These are phyloP conservation scores for Penicillium sp. DNA, from an alignment of 2,329 filamentous ascomycete genomes.

Conservation along the genomic window DNA sequence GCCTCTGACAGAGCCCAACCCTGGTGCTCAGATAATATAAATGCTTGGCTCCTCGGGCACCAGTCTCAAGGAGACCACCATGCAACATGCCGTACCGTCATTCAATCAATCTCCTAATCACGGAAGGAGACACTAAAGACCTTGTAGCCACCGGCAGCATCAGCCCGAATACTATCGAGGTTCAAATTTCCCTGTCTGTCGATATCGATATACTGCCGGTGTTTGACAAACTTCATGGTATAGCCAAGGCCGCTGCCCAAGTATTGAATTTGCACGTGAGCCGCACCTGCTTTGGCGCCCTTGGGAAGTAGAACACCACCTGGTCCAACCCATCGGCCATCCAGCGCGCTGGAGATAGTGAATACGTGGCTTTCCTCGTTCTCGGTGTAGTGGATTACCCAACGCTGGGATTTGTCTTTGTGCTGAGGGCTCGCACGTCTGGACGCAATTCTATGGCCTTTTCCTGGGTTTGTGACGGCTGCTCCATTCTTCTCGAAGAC, in stretches of 20 bases:
- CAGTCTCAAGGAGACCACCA: neutral
- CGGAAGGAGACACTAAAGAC: conserved; percentile 38
- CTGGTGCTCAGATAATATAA: neutral
- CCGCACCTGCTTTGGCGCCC: conserved; percentile 19
- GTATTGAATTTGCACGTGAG: conserved; percentile 35
- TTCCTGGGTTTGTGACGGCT: conserved; percentile 42
- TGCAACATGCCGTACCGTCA: neutral
- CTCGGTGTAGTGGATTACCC: conserved; percentile 49
- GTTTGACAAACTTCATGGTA: conserved; percentile 29
- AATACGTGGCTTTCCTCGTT: conserved; percentile 38
- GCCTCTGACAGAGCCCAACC: neutral
- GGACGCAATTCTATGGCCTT: conserved; percentile 14
- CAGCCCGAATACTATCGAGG: neutral
- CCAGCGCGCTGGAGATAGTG: conserved; percentile 43
- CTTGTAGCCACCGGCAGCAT: conserved; percentile 21
- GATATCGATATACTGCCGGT: conserved; percentile 23
- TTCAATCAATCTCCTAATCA: conserved; percentile 7
- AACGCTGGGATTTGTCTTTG: conserved; percentile 47
- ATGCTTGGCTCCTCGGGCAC: neutral
- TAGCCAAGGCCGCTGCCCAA: conserved; percentile 39
- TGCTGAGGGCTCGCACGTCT: conserved; percentile 38
- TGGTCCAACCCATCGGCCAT: conserved; percentile 40
- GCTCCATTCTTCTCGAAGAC: conserved; percentile 50
- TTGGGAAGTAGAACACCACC: conserved; percentile 23
- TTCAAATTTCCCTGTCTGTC: conserved; percentile 11